Conservation (phyloP, 1,284 basidiomycete genomes). For the Schizophyllum amplum region DNA sequence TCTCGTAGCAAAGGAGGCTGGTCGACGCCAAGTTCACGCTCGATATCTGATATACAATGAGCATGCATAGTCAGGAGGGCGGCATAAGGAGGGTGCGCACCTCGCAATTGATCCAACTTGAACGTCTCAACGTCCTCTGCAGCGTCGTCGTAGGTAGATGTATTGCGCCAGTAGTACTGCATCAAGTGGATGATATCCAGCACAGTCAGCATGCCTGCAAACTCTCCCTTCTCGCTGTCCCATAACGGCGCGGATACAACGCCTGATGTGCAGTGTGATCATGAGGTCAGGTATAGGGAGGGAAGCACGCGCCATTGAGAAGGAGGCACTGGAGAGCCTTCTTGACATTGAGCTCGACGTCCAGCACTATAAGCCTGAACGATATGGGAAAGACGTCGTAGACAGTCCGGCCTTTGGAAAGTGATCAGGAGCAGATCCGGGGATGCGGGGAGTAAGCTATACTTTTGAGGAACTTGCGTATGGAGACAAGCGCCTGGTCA, state of each 20-base stretch:
- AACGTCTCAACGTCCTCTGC: constrained; percentile 93
- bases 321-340: constrained; percentile 87
- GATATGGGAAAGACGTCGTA: constrained; percentile 97
- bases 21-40: constrained; percentile 86
- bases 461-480: constrained; percentile 69
- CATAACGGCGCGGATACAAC: constrained; percentile 98
- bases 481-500: constrained; percentile 66
- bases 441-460: no score
- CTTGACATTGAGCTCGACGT: constrained; percentile 90
- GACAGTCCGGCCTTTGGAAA: constrained; percentile 57
- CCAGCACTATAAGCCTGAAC: constrained; percentile 94
- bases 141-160: constrained; percentile 82
- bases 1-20: constrained; percentile 88
- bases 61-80: constrained; percentile 9
- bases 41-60: constrained; percentile 64
- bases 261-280: constrained; percentile 38
- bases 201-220: constrained; percentile 95
- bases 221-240: constrained; percentile 86
- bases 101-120: constrained; percentile 80
- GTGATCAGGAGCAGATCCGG: no score
- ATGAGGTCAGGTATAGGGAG: constrained; percentile 1
- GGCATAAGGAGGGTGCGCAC: constrained; percentile 33
- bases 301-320: constrained; percentile 57
- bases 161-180: constrained; percentile 85
- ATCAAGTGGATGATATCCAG: constrained; percentile 95